A percentile compares a stretch with the other conserved stretches of the same genome.
phyloP scores from a whole-genome alignment of 257 asterid species.

The Ehretia macrophylla region DNA sequence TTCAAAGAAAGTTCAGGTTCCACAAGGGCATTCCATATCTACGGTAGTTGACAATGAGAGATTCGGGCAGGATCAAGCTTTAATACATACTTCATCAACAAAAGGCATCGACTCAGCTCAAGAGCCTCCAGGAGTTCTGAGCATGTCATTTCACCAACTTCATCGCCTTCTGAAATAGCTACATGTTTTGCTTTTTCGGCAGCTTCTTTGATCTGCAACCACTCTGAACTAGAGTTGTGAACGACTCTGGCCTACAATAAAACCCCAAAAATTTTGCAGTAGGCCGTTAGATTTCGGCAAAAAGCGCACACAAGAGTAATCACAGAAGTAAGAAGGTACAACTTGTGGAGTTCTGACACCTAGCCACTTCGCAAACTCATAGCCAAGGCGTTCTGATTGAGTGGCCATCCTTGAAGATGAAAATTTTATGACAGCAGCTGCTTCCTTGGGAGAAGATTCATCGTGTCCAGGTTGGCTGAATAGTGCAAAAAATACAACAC shows the following conservation, averaged over 20 bases:
- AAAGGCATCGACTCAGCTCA: constrained; percentile 96
- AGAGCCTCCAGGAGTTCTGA: constrained; percentile 99
- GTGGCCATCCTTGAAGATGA: constrained; percentile 99
- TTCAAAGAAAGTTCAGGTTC: not conserved
- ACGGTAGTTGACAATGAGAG: not conserved
- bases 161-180: constrained; percentile 76
- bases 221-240: constrained; percentile 84
- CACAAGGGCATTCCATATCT: not conserved
- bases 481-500: constrained; percentile 91
- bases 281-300: constrained; percentile 15
- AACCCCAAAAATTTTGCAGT: not conserved
- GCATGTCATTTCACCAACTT: constrained; percentile 86
- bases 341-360: constrained; percentile 99
- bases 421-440: constrained; percentile 96
- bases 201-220: constrained; percentile 91
- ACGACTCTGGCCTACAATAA: constrained; percentile 78
- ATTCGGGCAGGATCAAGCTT: constrained; percentile 7
- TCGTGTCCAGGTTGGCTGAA: constrained; percentile 71
- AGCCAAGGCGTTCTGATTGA: constrained; percentile 97
- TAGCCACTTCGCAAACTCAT: constrained; percentile 98
- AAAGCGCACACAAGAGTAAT: not conserved
- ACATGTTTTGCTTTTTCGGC: constrained; percentile 82
- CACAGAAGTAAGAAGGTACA: constrained; percentile 42
- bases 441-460: constrained; percentile 68
- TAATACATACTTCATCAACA: constrained; percentile 70